phyloP scores from a whole-genome alignment of 2,329 filamentous ascomycete genomes.

The Sporothrix pallida region DNA sequence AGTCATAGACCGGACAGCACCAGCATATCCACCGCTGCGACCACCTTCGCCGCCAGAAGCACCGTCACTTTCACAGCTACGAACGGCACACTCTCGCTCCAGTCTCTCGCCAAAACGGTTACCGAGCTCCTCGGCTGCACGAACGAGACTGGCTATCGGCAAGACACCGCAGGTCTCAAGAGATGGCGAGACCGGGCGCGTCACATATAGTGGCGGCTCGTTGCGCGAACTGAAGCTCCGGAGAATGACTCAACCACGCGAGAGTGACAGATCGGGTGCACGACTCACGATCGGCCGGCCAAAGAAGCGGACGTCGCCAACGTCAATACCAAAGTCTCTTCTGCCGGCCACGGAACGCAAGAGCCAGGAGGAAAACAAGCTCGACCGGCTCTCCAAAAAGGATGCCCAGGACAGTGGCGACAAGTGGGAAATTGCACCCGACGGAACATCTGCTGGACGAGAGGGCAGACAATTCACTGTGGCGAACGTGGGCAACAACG shows the following conservation, averaged over 20 bases:
- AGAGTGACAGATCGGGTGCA: slow-evolving; percentile 33
- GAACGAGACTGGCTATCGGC: slow-evolving; percentile 3
- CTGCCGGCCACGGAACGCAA: slow-evolving; percentile 56
- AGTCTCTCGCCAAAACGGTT: slow-evolving; percentile 30
- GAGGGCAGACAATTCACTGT: slow-evolving; percentile 78
- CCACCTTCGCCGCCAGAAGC: slow-evolving; percentile 32
- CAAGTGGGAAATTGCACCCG: slow-evolving; percentile 63
- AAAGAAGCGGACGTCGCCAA: slow-evolving; percentile 42
- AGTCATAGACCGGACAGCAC: slow-evolving; percentile 29
- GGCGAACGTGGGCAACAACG: slow-evolving; percentile 81
- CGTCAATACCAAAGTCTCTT: slow-evolving; percentile 47
- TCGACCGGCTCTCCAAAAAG: slow-evolving; percentile 52
- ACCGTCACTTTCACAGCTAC: slow-evolving; percentile 22
- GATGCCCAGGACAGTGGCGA: slow-evolving; percentile 62
- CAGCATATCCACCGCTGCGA: slow-evolving; percentile 27
- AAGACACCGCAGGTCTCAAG: not conserved
- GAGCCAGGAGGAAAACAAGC: slow-evolving; percentile 50
- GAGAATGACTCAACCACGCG: slow-evolving; percentile 30
- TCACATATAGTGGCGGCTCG: slow-evolving; percentile 28
- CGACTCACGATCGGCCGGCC: slow-evolving; percentile 38
- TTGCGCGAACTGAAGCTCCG: slow-evolving; percentile 35
- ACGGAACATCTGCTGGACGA: slow-evolving; percentile 65
- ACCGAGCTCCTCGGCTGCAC: not conserved
- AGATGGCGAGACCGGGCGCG: not conserved
- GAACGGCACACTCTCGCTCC: slow-evolving; percentile 3